Base-by-base conservation (phyloP, 2,329 filamentous ascomycete species). In the Nannizzia gypsea region DNA sequence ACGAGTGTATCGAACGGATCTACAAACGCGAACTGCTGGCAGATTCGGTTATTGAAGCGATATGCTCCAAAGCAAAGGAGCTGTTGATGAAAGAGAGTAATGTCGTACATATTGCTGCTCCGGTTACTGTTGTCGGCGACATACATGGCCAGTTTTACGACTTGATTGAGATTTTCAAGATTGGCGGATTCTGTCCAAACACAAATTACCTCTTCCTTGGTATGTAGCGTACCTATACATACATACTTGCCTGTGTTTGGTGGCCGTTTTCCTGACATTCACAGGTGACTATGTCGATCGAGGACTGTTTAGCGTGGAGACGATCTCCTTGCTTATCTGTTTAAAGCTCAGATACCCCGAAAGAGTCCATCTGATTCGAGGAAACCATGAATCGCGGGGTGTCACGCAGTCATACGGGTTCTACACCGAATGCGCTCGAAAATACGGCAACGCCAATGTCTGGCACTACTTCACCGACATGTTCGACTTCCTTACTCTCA, bases 381-480 rank as follows among this genome's bases (percentile, higher is more conserved):
- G 93, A 66, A 99, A 99, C 75, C 93, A 99, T 77, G 93, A 99
- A 76, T 96, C 90, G 60, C 87, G 93, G 68, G 93, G 93, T 68
- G 93, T 99, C 59, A 99, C 93, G 9, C 93, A 99, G 75, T 97
- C 92, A 28, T 99, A 99, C 75, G 93, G 93, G 60, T 99, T 99
- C 77, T 99, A 99, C 73, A 97, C 93, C 22, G 93, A 99, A 72
- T 99, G 93, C 75, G 90, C 88, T 20, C 87, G 93, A 66, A 99
- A 99, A 76, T 99, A 99, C 75, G 93, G 93, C 72, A 97, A 96
- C 71, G 90, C 93, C 64, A 96, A 93, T 68, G 93, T 99, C 22
- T 99, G 93, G 93, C 93, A 99, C 75, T 93, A 97, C 74, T 99
- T 99, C 72, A 99, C 93, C 65, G 93, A 99, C 77, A 97, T 99